phyloP scores from a whole-genome alignment of 352 stramenopile genomes.

The Phytophthora melonis region DNA sequence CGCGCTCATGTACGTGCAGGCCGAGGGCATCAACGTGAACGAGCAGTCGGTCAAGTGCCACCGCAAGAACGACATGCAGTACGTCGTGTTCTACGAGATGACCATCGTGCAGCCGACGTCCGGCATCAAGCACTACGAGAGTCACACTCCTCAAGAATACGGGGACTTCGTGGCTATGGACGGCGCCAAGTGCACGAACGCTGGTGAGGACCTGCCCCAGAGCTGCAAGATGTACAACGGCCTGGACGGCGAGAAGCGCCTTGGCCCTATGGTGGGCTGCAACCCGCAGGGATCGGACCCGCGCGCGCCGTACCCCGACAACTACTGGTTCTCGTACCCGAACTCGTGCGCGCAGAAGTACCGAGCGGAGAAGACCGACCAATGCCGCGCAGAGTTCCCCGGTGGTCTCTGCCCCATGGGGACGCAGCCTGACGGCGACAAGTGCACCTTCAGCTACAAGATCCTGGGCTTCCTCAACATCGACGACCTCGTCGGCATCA shows the following conservation, averaged over 20 bases:
- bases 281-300: slow-evolving; percentile 51
- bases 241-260: slow-evolving; percentile 48
- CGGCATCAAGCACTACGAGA: slow-evolving; percentile 59
- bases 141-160: slow-evolving; percentile 54
- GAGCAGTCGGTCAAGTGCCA: too few relatives aligned
- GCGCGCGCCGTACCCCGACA: slow-evolving; percentile 67
- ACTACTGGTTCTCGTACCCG: slow-evolving; percentile 81
- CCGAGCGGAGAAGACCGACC: slow-evolving; percentile 57
- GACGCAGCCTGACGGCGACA: slow-evolving; percentile 51
- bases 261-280: slow-evolving; percentile 62
- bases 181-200: slow-evolving; percentile 61
- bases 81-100: slow-evolving; percentile 80
- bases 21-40: too few relatives aligned
- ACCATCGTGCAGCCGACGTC: slow-evolving; percentile 66
- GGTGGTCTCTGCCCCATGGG: slow-evolving; percentile 59
- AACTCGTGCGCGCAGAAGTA: slow-evolving; percentile 59
- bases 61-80: slow-evolving; percentile 79
- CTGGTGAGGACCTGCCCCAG: slow-evolving; percentile 40
- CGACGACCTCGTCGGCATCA: slow-evolving; percentile 75
- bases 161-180: slow-evolving; percentile 72
- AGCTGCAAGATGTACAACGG: slow-evolving; percentile 62
- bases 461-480: slow-evolving; percentile 67
- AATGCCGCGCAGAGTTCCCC: slow-evolving; percentile 46
- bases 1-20: too few relatives aligned
- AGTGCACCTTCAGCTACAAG: slow-evolving; percentile 69